Percentiles rank a stretch among this genome's conserved stretches.
These are phyloP conservation scores for Lagenidium giganteum DNA, from an alignment of 352 stramenopile species.

Conservation along the genomic window DNA sequence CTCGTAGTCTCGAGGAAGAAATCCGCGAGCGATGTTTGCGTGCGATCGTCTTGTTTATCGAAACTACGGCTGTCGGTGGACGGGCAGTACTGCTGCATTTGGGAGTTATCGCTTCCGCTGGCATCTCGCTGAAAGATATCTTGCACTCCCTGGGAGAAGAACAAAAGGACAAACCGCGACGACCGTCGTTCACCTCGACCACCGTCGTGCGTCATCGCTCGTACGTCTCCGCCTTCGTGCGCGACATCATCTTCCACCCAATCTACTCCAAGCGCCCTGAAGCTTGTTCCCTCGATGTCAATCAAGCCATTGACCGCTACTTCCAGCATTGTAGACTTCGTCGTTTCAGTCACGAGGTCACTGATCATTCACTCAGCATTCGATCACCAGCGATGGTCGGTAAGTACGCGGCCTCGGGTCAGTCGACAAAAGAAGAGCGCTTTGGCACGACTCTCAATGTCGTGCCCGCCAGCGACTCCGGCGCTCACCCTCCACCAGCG, in stretches of 20 bases:
- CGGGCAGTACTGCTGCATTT: slow-evolving; percentile 59
- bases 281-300: slow-evolving; percentile 28
- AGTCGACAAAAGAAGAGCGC: slow-evolving; percentile 3
- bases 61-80: slow-evolving; percentile 38
- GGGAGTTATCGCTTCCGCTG: slow-evolving; percentile 31
- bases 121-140: slow-evolving; percentile 50
- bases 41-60: slow-evolving; percentile 45
- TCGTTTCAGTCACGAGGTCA: slow-evolving; percentile 58
- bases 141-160: slow-evolving; percentile 49
- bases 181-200: slow-evolving; percentile 4
- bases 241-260: slow-evolving; percentile 72
- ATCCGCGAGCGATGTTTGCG: slow-evolving; percentile 31
- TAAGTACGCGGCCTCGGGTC: not conserved
- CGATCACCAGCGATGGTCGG: slow-evolving; percentile 2
- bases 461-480: slow-evolving; percentile 7
- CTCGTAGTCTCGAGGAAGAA: slow-evolving; percentile 26
- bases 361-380: too few relatives aligned
- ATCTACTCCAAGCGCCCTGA: slow-evolving; percentile 56
- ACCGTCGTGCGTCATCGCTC: slow-evolving; percentile 34
- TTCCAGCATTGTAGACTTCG: slow-evolving; percentile 67
- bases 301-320: slow-evolving; percentile 55
- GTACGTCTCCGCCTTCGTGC: slow-evolving; percentile 54
- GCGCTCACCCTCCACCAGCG: slow-evolving; percentile 11
- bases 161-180: slow-evolving; percentile 32
- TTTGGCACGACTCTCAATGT: too few relatives aligned